phyloP scores from a whole-genome alignment of 106 monocot species.

The Dioscorea alata region DNA sequence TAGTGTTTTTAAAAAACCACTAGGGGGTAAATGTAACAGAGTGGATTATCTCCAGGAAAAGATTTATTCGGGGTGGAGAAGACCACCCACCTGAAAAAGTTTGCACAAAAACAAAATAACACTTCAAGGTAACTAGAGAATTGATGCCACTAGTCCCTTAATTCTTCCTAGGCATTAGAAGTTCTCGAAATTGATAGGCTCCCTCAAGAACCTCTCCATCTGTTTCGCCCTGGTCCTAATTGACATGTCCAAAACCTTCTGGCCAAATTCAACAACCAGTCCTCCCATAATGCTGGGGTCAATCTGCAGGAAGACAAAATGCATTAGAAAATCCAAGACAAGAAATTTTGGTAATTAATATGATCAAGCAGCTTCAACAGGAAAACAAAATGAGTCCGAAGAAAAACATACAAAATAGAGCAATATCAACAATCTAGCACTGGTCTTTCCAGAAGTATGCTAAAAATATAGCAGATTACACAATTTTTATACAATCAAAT shows the following conservation, averaged over 20 bases:
- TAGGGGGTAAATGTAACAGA: too few species aligned
- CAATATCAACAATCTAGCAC: too few species aligned
- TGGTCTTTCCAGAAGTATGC: too few species aligned
- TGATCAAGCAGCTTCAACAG: too few species aligned
- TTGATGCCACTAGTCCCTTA: background rate
- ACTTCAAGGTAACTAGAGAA: background rate
- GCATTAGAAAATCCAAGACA: too few species aligned
- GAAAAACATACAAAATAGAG: too few species aligned
- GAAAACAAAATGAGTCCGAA: too few species aligned
- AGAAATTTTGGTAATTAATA: too few species aligned
- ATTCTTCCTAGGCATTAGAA: background rate
- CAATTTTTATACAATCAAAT: too few species aligned
- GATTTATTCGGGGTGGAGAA: background rate
- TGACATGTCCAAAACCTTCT: constrained; percentile 63
- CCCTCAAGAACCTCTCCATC: constrained; percentile 65
- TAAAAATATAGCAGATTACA: too few species aligned
- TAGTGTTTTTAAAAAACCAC: too few species aligned
- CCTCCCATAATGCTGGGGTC: constrained; percentile 65
- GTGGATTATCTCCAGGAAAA: too few species aligned
- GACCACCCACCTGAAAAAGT: background rate
- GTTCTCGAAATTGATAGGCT: constrained; percentile 32
- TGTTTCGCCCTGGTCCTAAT: constrained; percentile 69
- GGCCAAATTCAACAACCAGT: constrained; percentile 50
- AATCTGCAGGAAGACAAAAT: constrained; percentile 23
- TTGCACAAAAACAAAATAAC: background rate